Conservation (phyloP, 1,284 basidiomycete genomes). For the Golubevia sp. region DNA sequence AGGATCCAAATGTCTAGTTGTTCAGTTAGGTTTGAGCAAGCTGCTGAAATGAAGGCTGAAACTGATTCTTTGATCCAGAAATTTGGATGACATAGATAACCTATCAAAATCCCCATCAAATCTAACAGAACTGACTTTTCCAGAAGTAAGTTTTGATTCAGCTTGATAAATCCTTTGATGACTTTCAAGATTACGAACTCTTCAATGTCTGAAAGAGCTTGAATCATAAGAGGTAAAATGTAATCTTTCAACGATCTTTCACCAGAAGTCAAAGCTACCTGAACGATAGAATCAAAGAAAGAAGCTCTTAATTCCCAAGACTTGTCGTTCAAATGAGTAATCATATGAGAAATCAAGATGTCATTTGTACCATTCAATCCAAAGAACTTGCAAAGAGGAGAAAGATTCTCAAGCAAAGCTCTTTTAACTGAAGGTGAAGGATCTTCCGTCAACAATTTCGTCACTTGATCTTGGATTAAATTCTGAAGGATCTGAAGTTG, state of each 20-base stretch:
- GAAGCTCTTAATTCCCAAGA: constrained; percentile 83
- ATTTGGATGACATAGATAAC: constrained; percentile 94
- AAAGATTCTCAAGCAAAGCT: constrained; percentile 73
- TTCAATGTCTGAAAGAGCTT: constrained; percentile 82
- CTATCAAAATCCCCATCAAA: constrained; percentile 80
- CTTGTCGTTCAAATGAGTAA: constrained; percentile 97
- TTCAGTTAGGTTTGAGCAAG: constrained; percentile 68
- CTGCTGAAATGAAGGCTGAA: constrained; percentile 64
- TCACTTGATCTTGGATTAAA: constrained; percentile 84
- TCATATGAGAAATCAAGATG: constrained; percentile 92
- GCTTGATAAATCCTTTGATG: constrained; percentile 77
- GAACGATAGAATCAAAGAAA: constrained; percentile 94
- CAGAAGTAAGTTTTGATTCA: constrained; percentile 84
- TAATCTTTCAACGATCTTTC: constrained; percentile 68
- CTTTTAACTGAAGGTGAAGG: constrained; percentile 66
- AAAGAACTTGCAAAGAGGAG: constrained; percentile 87
- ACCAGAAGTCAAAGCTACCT: constrained; percentile 70
- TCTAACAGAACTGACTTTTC: constrained; percentile 94
- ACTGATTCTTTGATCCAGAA: constrained; percentile 87
- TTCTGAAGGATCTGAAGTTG: constrained; percentile 82
- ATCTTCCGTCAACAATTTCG: constrained; percentile 69
- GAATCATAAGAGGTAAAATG: constrained; percentile 90
- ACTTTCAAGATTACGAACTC: constrained; percentile 90
- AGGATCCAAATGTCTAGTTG: constrained; percentile 40
- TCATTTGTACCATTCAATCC: constrained; percentile 92